Evolutionary conservation across 352 stramenopile genomes (phyloP).

Genomic region (Phytophthora europaea): DNA sequence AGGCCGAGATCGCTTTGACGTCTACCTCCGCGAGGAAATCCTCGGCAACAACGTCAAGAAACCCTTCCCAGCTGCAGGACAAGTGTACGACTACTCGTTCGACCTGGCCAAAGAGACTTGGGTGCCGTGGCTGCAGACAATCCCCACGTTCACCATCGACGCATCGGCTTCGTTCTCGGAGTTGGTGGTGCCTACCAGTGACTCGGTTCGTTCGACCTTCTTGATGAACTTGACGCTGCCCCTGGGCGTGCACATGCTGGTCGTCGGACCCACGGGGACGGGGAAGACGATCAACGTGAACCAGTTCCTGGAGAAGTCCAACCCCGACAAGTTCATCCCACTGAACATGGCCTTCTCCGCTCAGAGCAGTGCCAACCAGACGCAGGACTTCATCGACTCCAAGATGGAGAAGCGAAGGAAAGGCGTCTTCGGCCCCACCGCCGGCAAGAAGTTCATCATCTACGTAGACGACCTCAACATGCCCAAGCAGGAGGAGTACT

Average conservation of each 20-base stretch:
- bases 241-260: constrained; percentile 91
- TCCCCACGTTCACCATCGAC: constrained; percentile 81
- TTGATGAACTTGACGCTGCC: constrained; percentile 91
- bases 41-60: constrained; percentile 62
- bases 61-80: constrained; percentile 60
- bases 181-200: constrained; percentile 94
- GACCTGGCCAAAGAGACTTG: constrained; percentile 82
- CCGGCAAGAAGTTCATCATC: constrained; percentile 94
- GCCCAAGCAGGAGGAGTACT: constrained; percentile 95
- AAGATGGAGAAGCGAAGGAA: constrained; percentile 96
- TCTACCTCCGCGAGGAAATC: constrained; percentile 90
- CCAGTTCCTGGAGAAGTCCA: constrained; percentile 89
- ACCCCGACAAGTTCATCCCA: constrained; percentile 93
- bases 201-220: constrained; percentile 94
- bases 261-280: constrained; percentile 95
- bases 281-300: constrained; percentile 97
- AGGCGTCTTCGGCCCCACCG: constrained; percentile 92
- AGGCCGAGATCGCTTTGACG: constrained; percentile 87
- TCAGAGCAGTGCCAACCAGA: constrained; percentile 94
- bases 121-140: constrained; percentile 94
- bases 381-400: constrained; percentile 93
- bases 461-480: constrained; percentile 98
- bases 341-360: constrained; percentile 94
- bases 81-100: constrained; percentile 95
- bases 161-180: constrained; percentile 89